These are phyloP conservation scores for Trichosanthes truncata DNA, from an alignment of 306 rosid species.

Conservation along the genomic window DNA sequence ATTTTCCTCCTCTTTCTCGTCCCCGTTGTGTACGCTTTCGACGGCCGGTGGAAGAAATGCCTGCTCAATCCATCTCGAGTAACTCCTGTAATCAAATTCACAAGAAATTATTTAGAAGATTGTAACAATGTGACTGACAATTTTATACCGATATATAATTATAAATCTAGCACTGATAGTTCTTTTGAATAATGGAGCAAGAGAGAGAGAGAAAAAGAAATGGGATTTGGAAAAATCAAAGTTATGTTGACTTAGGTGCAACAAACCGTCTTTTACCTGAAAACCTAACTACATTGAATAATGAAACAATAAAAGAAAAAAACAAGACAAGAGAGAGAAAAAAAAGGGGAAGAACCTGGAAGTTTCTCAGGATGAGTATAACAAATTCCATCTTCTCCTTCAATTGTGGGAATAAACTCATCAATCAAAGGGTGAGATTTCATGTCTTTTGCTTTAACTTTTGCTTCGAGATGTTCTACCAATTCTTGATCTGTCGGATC, in stretches of 20 bases:
- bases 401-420: conserved; percentile 92
- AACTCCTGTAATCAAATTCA: conserved; percentile 42
- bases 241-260: conserved; percentile 61
- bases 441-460: conserved; percentile 67
- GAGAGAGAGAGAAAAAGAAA: too few species aligned
- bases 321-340: background rate
- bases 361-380: conserved; percentile 99
- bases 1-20: conserved; percentile 89
- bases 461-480: conserved; percentile 95
- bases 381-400: conserved; percentile 99
- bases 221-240: conserved; percentile 20
- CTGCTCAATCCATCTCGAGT: conserved; percentile 87
- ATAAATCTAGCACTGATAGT: too few species aligned
- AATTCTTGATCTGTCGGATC: conserved; percentile 99
- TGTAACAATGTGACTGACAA: background rate
- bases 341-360: conserved; percentile 41
- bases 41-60: conserved; percentile 95
- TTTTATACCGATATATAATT: background rate
- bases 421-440: conserved; percentile 96
- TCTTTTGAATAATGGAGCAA: too few species aligned
- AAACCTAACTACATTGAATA: conserved; percentile 3
- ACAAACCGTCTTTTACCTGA: conserved; percentile 22
- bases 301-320: background rate
- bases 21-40: conserved; percentile 98
- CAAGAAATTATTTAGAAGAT: background rate